These are phyloP conservation scores for Boletus tomentosulus DNA, from an alignment of 768 basidiomycete species.

Conservation along the genomic window DNA sequence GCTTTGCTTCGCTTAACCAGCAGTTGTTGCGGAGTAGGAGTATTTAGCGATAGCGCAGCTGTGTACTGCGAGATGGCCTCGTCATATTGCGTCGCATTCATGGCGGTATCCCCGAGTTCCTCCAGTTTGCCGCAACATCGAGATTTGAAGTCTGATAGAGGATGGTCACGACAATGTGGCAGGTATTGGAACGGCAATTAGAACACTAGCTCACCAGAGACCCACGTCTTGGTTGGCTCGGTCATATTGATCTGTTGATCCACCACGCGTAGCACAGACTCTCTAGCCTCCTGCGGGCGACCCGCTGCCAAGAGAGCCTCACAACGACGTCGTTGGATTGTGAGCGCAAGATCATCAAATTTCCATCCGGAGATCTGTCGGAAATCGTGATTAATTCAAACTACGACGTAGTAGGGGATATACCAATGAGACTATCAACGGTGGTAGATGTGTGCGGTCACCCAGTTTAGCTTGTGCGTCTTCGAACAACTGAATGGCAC, in stretches of 20 bases:
- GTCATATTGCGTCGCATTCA: not conserved
- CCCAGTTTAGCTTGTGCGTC: not conserved
- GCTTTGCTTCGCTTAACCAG: not conserved
- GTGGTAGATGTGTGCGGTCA: not conserved
- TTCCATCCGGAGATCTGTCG: conserved; percentile 7
- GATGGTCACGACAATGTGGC: not conserved
- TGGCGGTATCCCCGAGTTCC: not conserved
- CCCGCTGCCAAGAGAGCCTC: not conserved
- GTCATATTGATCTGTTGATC: not conserved
- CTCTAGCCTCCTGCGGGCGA: not conserved
- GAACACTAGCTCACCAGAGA: not conserved
- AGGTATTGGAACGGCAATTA: not conserved
- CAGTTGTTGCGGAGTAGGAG: not conserved
- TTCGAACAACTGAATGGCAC: not conserved
- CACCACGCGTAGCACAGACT: not conserved
- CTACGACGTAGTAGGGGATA: too few relatives aligned
- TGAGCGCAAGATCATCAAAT: not conserved
- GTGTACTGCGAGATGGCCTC: not conserved
- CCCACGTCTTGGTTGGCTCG: not conserved
- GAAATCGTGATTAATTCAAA: not conserved
- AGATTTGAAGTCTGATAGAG: not conserved
- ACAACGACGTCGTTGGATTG: not conserved
- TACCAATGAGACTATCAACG: not conserved
- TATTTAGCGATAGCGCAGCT: not conserved
- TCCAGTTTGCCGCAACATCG: not conserved